Base-by-base conservation (phyloP, 805 yeast genomes). In the Alloascoidea africana region DNA sequence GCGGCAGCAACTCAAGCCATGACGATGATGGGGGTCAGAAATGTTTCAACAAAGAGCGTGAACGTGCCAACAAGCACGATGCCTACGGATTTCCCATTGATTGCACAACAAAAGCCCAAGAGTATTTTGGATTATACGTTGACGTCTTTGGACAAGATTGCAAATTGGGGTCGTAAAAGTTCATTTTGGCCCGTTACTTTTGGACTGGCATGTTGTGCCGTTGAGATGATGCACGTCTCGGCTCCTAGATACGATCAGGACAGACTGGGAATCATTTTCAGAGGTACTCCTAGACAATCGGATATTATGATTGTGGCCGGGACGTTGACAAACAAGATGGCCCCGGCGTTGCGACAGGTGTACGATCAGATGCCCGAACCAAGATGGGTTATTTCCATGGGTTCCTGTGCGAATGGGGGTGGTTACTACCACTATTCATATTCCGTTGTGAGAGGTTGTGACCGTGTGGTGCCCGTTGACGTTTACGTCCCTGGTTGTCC, bases 341-440 rank as follows among this genome's bases (percentile, higher is more conserved):
- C 94, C 2, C 94, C 94, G 32, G 91, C 91, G 17, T 66, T 83
- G 57, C 77, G 94, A 65, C 91, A 82, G 63, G 94, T 83, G 23
- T 83, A 84, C 59, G 94, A 83, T 59, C 94, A 83, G 62, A 84
- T 84, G 94, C 85, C 94, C 27, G 91, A 80, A 49, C 94, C 94
- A 35, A 75, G 87, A 62, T 83, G 94, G 94, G 94, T 84, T 38
- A 83, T 83, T 49, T 80, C 91, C 40, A 83, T 83, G 94, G 94
- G 94, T 36, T 78, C 89, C 4, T 83, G 94, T 63, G 94, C 94
- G 44, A 83, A 83, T 55, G 94, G 94, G 44, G 94, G 94, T 43
- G 94, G 94, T 23, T 83, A 83, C 62, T 83, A 83, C 63, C 94
- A 83, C 59, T 83, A 83, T 60, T 79, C 91, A 6, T 83, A 83